Evolutionary conservation across 148 eudicot genomes (phyloP).

Genomic region (Fallopia convolvulus): DNA sequence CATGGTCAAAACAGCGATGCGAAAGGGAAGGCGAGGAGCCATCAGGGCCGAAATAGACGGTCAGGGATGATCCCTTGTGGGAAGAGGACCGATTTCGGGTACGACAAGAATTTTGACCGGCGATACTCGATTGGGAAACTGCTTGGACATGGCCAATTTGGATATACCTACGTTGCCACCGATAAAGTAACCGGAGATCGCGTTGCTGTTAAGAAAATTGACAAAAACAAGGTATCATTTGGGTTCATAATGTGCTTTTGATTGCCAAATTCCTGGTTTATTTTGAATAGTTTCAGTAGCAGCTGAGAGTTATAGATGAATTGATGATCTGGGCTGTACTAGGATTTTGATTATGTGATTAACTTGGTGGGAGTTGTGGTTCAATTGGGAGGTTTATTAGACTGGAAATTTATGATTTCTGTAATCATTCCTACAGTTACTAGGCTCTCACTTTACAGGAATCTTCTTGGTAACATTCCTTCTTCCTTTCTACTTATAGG

Average conservation of each 20-base stretch:
- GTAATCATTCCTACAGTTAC: background rate
- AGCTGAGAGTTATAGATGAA: background rate
- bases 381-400: background rate
- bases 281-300: background rate
- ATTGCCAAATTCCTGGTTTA: background rate
- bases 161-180: slow-evolving; percentile 86
- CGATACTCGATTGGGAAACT: slow-evolving; percentile 67
- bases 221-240: slow-evolving; percentile 64
- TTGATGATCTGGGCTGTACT: background rate
- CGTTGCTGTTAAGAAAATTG: slow-evolving; percentile 95
- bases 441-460: background rate
- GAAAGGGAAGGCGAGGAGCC: background rate
- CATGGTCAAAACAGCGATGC: background rate
- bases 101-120: slow-evolving; percentile 64
- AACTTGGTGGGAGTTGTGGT: background rate
- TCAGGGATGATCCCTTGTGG: slow-evolving; percentile 54
- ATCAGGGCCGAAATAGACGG: slow-evolving; percentile 17
- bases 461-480: background rate
- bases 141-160: slow-evolving; percentile 98
- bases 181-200: slow-evolving; percentile 76
- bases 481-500: background rate
- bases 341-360: background rate
- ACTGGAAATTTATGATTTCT: background rate
- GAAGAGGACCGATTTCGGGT: slow-evolving; percentile 86
- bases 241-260: background rate